Evolutionary conservation across 2,329 filamentous ascomycete species (phyloP).

Genomic region (Fusarium sp.): DNA sequence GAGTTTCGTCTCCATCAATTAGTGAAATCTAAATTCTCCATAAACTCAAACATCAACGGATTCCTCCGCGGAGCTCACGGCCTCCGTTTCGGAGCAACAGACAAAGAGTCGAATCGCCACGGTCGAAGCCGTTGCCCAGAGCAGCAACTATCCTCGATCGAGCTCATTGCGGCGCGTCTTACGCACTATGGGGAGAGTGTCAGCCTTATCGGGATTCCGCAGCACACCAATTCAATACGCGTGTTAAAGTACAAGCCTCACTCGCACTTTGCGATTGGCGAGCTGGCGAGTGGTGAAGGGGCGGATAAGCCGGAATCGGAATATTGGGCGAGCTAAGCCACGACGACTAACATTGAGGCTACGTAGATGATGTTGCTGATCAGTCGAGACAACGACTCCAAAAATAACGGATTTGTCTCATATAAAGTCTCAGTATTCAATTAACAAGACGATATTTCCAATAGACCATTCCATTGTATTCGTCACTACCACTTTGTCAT

Average conservation of each 20-base stretch:
- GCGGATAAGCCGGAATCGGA: neutral
- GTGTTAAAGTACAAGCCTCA: slow-evolving; percentile 2
- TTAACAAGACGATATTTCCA: neutral
- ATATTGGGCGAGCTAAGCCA: slow-evolving; percentile 19
- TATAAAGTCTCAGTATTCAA: neutral
- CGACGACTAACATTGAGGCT: neutral
- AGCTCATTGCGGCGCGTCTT: neutral
- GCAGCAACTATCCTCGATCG: neutral
- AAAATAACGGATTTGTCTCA: neutral
- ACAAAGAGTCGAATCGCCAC: neutral
- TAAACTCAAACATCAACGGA: neutral
- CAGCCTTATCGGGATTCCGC: slow-evolving; percentile 5
- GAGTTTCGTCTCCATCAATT: neutral
- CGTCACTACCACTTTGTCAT: neutral
- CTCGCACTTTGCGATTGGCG: neutral
- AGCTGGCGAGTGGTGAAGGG: neutral
- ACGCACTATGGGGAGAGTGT: neutral
- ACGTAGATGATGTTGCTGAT: neutral
- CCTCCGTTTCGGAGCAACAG: neutral
- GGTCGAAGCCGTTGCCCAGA: neutral
- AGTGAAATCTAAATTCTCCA: neutral
- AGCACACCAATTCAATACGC: slow-evolving; percentile 4
- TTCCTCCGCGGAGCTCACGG: neutral
- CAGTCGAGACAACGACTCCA: neutral
- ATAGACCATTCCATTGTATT: neutral